Base-by-base conservation (phyloP, 345 rosid genomes). In the Excoecaria cochinchinensis region DNA sequence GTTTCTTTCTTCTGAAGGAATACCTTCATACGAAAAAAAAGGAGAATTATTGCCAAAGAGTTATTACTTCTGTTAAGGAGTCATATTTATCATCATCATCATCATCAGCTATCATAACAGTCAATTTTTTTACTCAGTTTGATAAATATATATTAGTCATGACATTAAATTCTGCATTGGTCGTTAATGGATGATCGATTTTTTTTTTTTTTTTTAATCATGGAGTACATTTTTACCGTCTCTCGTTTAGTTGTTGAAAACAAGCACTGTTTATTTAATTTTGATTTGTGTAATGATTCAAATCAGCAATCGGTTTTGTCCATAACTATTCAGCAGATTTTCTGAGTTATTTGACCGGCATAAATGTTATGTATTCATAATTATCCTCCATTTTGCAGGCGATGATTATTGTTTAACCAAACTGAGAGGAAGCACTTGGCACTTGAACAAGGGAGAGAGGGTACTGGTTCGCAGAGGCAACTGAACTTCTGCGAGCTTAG, bases 401-500 rank as follows among this genome's bases (percentile, higher is more conserved):
- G 79, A 73, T 73, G 78, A 73, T 58, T 25, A 69, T 71, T 72
- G 72, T 21, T 50, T 78, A 25, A 47, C 70, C 63, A 52, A 58
- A 65, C 31, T 67, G 65, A 66, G 42, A 56, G 31, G 70, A 19
- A 76, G 70, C 57, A 65, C 66, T 74, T 71, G 69, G 68, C 52
- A 59, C 64, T 65, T 81, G 69, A 72, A 74, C 58, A 66, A 46
- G 63, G 74, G 69, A 76, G 86, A 77, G 94, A 86, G 91, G 92
- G 85, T 85, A 75, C 88, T 82, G 79, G 84, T 88, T 87, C 77
- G 80, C 73, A 31, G 85, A 70, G 88, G 82, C 78, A 47, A 62
- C 67, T 61, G 19, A 73, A 82, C 88, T 87, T 84, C 88, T 79
- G 87, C 79, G 84, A 82, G 85, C 96, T 84, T 74, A 79, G 85